Conservation (phyloP, 2,329 filamentous ascomycete species). For the Emergomyces africanus region DNA sequence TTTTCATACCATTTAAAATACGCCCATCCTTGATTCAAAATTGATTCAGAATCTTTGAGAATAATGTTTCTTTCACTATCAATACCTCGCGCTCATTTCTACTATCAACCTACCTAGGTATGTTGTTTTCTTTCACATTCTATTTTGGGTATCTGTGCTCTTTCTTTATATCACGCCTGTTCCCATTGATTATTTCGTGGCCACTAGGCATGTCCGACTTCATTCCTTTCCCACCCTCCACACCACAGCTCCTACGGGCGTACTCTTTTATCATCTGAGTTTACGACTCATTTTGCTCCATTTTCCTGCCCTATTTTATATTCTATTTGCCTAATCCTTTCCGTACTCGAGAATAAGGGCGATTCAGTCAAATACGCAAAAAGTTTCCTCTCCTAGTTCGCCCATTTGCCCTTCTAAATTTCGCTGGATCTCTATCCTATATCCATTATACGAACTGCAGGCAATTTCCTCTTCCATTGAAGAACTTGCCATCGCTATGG, state of each 20-base stretch:
- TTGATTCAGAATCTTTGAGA: not conserved
- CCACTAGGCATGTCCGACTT: not conserved
- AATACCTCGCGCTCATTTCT: not conserved
- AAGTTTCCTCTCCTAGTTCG: not conserved
- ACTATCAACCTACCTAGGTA: not conserved
- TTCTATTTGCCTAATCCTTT: not conserved
- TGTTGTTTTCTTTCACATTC: not conserved
- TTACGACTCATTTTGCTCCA: not conserved
- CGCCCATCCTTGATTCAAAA: not conserved
- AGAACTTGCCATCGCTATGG: constrained; percentile 7
- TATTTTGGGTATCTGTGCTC: no score
- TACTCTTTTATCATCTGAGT: not conserved
- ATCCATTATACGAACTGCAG: not conserved
- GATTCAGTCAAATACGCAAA: not conserved
- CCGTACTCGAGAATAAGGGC: not conserved
- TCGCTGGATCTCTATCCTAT: not conserved
- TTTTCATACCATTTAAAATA: not conserved
- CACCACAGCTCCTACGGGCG: no score
- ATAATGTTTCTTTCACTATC: not conserved
- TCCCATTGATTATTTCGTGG: not conserved
- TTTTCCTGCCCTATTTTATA: not conserved
- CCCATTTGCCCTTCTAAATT: not conserved
- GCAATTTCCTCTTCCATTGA: not conserved
- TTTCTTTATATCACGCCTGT: not conserved
- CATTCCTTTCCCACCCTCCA: not conserved